These are phyloP conservation scores for Aspergillus spinulosporus DNA, from an alignment of 2,329 filamentous ascomycete species.

Conservation along the genomic window DNA sequence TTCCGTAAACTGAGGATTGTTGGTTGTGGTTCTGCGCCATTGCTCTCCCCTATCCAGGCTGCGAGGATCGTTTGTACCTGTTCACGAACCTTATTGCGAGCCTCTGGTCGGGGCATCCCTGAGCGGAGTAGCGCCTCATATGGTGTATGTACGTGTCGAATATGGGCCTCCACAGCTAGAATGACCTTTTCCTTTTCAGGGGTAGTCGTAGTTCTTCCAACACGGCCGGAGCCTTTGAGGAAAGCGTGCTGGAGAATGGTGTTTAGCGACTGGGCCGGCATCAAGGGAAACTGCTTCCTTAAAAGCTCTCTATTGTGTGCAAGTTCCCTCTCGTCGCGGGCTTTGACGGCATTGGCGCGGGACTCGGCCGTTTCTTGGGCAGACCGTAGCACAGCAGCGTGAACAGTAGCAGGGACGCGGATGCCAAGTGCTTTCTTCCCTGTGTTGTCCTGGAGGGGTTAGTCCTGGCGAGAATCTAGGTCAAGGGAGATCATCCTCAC, in stretches of 20 bases:
- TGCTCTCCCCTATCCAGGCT: conserved; percentile 32
- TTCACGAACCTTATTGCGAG: conserved; percentile 35
- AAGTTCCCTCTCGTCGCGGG: conserved; percentile 36
- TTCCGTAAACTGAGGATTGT: conserved; percentile 16
- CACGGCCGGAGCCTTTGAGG: conserved; percentile 42
- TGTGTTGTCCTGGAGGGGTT: conserved; percentile 26
- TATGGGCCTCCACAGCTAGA: conserved; percentile 47
- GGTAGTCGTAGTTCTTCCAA: conserved; percentile 37
- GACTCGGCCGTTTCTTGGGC: conserved; percentile 43
- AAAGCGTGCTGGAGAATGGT: conserved; percentile 42
- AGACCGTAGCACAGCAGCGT: conserved; percentile 39
- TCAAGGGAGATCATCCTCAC: conserved; percentile 26
- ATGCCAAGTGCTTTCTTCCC: conserved; percentile 43
- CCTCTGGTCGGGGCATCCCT: conserved; percentile 29
- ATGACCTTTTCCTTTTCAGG: conserved; percentile 38
- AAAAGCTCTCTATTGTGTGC: conserved; percentile 31
- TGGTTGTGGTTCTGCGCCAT: neutral
- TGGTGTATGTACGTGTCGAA: conserved; percentile 44
- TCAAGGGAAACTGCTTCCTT: conserved; percentile 37
- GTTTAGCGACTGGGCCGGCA: conserved; percentile 36
- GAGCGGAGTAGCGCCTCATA: conserved; percentile 39
- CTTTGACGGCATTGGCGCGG: conserved; percentile 42
- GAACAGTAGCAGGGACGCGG: conserved; percentile 44
- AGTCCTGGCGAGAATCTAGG: conserved; percentile 1
- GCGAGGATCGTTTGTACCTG: conserved; percentile 31